These are phyloP conservation scores for Saksenaea vasiformis DNA, from an alignment of 371 early-diverging fungal genomes.

Conservation along the genomic window DNA sequence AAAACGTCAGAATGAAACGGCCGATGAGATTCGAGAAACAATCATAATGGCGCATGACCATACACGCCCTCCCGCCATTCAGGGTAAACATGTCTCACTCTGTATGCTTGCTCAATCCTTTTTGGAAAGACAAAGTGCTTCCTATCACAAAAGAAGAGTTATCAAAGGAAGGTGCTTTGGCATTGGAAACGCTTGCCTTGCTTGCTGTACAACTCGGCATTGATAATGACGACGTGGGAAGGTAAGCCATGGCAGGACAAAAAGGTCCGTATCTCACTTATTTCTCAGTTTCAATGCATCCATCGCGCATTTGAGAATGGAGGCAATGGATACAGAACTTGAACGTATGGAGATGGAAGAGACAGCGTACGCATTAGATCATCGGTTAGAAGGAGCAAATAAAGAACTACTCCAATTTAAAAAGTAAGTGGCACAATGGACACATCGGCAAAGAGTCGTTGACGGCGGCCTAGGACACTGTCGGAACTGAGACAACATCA, in stretches of 20 bases:
- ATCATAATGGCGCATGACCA: constrained; percentile 9
- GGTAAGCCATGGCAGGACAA: constrained; percentile 3
- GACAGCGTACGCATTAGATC: constrained; percentile 11
- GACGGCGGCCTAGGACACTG: constrained; percentile 6
- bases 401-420: constrained; percentile 17
- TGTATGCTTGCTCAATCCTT: not conserved
- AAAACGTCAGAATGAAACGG: constrained; percentile 14
- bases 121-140: constrained; percentile 7
- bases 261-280: not conserved
- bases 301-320: constrained; percentile 17
- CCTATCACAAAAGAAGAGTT: constrained; percentile 3
- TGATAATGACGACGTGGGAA: constrained; percentile 15
- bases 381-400: constrained; percentile 16
- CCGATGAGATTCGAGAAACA: constrained; percentile 10
- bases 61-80: constrained; percentile 4
- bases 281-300: constrained; percentile 15
- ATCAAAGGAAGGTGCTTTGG: constrained; percentile 13
- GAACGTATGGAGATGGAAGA: constrained; percentile 17
- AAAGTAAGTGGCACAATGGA: not conserved
- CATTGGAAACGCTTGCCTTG: constrained; percentile 12
- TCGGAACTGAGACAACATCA: constrained; percentile 2
- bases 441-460: not conserved
- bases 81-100: constrained; percentile 7
- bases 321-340: constrained; percentile 13
- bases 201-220: constrained; percentile 16